phyloP scores from a whole-genome alignment of 495 filamentous ascomycete species.

The Daldinia vernicosa region DNA sequence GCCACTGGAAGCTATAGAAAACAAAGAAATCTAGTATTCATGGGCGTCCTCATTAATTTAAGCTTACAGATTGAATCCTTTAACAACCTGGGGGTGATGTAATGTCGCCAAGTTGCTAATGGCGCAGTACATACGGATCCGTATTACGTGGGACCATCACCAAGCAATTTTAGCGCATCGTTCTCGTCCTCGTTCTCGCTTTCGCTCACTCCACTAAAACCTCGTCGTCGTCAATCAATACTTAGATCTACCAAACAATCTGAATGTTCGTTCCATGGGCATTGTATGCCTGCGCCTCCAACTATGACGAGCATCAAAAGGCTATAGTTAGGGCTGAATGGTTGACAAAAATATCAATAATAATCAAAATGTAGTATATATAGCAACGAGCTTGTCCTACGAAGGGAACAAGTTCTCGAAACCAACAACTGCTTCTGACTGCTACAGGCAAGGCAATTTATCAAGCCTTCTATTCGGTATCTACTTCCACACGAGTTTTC shows the following conservation, averaged over 20 bases:
- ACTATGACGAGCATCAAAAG: not conserved
- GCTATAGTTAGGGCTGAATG: not conserved
- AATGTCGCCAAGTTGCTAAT: not conserved
- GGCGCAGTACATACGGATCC: not conserved
- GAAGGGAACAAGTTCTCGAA: not conserved
- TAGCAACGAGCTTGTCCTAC: not conserved
- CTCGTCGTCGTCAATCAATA: not conserved
- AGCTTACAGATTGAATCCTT: not conserved
- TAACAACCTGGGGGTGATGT: not conserved
- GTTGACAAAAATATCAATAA: not conserved
- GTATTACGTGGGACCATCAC: not conserved
- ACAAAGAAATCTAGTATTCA: not conserved
- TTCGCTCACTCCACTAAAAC: not conserved
- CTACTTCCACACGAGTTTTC: not conserved
- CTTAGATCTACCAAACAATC: not conserved
- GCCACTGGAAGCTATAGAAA: conserved; percentile 44
- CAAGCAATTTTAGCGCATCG: not conserved
- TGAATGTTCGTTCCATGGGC: not conserved
- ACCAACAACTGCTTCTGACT: not conserved
- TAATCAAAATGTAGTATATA: conserved; percentile 3
- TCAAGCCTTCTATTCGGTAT: not conserved
- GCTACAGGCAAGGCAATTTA: not conserved
- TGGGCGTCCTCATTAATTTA: not conserved
- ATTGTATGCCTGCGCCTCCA: not conserved
- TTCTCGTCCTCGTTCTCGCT: conserved; percentile 15